Evolutionary conservation across 805 yeast species (phyloP), one percentile per base, ranked within the genome.

Genomic region (Ogataea wickerhamii): DNA sequence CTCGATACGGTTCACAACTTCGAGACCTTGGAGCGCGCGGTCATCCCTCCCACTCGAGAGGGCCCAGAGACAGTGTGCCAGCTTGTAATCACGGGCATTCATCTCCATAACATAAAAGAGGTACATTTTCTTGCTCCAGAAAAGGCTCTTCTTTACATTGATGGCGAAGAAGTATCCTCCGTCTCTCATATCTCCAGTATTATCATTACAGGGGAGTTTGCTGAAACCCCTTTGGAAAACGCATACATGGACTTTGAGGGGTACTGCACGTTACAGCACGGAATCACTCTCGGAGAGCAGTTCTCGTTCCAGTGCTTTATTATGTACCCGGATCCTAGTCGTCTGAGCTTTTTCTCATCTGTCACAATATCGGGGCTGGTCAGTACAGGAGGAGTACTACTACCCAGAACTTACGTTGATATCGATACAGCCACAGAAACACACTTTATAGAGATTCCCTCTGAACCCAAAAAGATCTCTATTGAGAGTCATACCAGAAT

Each of bases 401-500:
- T 29, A 11, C 32, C 32, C 7, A 17, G 10, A 11, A 6, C 20
- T 6, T 18, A 16, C 22, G 22, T 29, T 18, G 32, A 29, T 10
- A 29, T 29, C 22, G 32, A 29, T 7, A 29, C 32, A 6, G 10
- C 20, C 6, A 29, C 32, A 10, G 22, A 29, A 10, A 29, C 32
- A 7, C 12, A 17, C 7, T 16, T 29, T 6, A 7, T 26, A 8
- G 29, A 26, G n/a, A 11, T 7, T 12, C 8, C n/a, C 7, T 8
- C 7, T 7, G 22, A 29, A 12, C 22, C 22, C 6, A 17, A 16
- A 16, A 18, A 10, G 20, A 10, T 29, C 22, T 29, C 28, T 4
- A 28, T 45, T 3, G 36, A 30, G 30, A 42, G 49, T 29, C 26
- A 18, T 11, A 42, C 49, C 13, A 28, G 21, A 23, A 28, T 45